Percentiles rank a stretch among this genome's conserved stretches.
Evolutionary conservation across 495 filamentous ascomycete genomes (phyloP).

Genomic region (Aspergillus olivimuriae): DNA sequence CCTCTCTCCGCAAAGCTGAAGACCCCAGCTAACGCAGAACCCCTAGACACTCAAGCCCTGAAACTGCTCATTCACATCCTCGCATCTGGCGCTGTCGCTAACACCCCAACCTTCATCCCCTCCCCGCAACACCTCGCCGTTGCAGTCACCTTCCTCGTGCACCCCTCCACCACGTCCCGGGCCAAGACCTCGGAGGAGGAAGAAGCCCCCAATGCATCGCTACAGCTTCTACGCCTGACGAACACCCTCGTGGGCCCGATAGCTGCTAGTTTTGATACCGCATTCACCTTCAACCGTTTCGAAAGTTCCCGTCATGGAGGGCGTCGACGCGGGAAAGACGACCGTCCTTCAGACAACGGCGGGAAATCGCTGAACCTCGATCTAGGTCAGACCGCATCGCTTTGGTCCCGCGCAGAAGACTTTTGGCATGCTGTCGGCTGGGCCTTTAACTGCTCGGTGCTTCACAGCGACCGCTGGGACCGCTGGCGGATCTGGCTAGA

Average conservation of each 20-base stretch:
- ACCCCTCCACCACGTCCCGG: constrained; percentile 62
- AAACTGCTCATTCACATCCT: constrained; percentile 61
- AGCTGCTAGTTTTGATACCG: constrained; percentile 39
- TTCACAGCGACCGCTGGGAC: constrained; percentile 65
- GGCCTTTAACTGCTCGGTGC: constrained; percentile 85
- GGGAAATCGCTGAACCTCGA: constrained; percentile 41
- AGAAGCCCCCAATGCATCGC: constrained; percentile 46
- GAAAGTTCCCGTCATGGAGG: constrained; percentile 29
- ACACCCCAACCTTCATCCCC: constrained; percentile 41
- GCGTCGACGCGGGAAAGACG: constrained; percentile 19
- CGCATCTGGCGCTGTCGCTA: constrained; percentile 44
- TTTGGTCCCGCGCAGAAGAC: constrained; percentile 70
- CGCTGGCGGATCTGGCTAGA: constrained; percentile 79
- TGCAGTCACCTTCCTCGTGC: constrained; percentile 60
- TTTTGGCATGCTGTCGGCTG: constrained; percentile 90
- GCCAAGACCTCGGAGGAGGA: constrained; percentile 45
- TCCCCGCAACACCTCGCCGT: constrained; percentile 57
- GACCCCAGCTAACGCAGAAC: not conserved
- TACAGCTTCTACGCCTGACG: constrained; percentile 53
- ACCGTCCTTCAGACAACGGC: constrained; percentile 19
- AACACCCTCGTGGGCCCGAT: constrained; percentile 46
- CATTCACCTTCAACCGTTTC: constrained; percentile 48
- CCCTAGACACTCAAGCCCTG: constrained; percentile 64
- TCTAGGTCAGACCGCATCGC: constrained; percentile 54
- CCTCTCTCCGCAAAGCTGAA: not conserved